Evolutionary conservation across 768 basidiomycete genomes (phyloP), one percentile per base, ranked within the genome.

Genomic region (Asterophora parasitica): DNA sequence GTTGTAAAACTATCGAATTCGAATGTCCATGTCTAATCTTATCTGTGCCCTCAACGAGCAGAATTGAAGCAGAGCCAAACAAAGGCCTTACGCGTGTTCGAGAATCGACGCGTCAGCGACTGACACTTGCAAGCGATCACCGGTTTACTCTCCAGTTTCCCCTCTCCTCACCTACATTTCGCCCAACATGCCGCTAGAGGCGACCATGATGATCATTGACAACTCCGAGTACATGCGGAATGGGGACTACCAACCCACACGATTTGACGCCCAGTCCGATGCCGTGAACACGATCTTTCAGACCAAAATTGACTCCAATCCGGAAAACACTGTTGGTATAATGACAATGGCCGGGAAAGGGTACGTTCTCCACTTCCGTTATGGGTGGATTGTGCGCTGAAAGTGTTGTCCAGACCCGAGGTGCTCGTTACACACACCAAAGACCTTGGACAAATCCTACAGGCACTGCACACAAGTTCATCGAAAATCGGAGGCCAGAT

Each of bases 291-390:
- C 84, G 48, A 77, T 97, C 58, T 93, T 96, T 66, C 84, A 86
- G 63, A 83, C 90, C 44, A 99, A 99, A 77, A 87, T 87, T 57
- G 86, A 91, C 63, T 87, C 92, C 19, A 98, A 99, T 71, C 92
- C 95, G 13, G 96, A 99, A 71, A 97, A 89, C 68, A 92, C 92
- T 9, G 94, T 97, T 34, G 96, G 96, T 4, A 72, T 97, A 34
- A 96, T 99, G 94, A 91, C 92, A 23, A 95, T 95, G 92, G 95
- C 92, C 11, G 89, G 92, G 47, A 96, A 96, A 67, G 85, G 87
- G 95, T 95, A 60, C 65, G 80, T 62, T 12, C 54, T 19, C 6
- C 31, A 23, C 11, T 42, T 28, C 12, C 35, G 27, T 34, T 6
- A 26, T 19, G 8, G 27, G 31, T 8, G 42, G 32, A 27, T 10